These are phyloP conservation scores for Odonthalia washingtoniensis DNA, from an alignment of 31 red algal species.

Conservation along the genomic window DNA sequence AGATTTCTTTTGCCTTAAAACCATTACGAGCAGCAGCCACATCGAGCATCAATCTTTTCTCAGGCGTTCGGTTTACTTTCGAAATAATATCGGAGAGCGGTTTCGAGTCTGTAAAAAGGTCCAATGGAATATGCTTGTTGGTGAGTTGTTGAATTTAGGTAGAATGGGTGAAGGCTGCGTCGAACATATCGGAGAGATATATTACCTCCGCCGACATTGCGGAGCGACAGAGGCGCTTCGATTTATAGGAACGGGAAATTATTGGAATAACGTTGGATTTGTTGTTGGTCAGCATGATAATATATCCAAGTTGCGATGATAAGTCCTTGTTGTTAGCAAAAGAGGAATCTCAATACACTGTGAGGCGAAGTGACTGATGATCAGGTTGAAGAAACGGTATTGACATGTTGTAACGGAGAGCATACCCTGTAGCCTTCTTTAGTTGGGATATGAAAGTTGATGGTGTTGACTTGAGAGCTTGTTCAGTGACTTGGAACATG, in stretches of 20 bases:
- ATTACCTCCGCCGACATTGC: no score
- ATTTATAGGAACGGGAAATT: constrained; percentile 8
- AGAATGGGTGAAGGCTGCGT: no score
- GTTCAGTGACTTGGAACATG: constrained; percentile 18
- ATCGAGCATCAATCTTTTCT: no score
- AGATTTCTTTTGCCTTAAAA: no score
- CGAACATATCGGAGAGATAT: no score
- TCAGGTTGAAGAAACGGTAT: constrained; percentile 6
- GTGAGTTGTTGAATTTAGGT: no score
- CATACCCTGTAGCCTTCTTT: constrained; percentile 1
- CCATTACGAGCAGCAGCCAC: no score
- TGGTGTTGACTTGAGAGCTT: background rate
- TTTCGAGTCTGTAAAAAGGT: no score
- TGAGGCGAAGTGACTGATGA: background rate
- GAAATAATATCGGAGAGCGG: no score
- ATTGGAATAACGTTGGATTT: background rate
- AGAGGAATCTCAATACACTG: constrained; percentile 18
- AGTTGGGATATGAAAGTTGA: background rate
- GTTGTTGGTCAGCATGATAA: background rate
- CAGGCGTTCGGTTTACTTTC: no score
- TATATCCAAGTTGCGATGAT: constrained; percentile 40
- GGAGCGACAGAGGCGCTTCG: no score
- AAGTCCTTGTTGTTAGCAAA: constrained; percentile 38
- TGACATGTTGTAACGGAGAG: background rate
- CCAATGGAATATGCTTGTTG: no score